Percentiles rank a stretch among this genome's conserved stretches.
These are phyloP conservation scores for Syncephalastrum sp. DNA, from an alignment of 371 early-diverging fungal genomes.

Conservation along the genomic window DNA sequence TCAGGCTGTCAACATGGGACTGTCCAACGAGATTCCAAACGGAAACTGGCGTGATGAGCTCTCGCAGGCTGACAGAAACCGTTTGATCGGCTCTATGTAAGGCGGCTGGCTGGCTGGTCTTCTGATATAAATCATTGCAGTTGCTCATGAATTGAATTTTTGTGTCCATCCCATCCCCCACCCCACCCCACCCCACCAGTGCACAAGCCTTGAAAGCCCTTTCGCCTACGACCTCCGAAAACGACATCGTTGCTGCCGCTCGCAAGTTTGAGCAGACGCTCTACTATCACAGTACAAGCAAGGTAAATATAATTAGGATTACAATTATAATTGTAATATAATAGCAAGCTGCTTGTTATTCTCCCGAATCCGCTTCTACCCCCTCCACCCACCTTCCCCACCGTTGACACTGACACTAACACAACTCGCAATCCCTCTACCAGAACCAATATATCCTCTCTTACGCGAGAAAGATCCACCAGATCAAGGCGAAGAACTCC, in stretches of 20 bases:
- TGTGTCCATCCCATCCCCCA: constrained; percentile 3
- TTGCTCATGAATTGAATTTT: constrained; percentile 3
- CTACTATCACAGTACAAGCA: constrained; percentile 36
- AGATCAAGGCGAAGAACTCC: constrained; percentile 23
- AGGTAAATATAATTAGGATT: constrained; percentile 25
- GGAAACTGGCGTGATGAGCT: constrained; percentile 46
- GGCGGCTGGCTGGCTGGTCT: constrained; percentile 1
- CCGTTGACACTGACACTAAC: no score
- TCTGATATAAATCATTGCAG: not conserved
- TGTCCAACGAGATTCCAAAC: constrained; percentile 21
- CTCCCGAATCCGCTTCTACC: no score
- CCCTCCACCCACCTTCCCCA: no score
- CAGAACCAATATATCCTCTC: constrained; percentile 44
- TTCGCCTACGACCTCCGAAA: constrained; percentile 35
- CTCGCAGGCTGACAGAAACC: constrained; percentile 33
- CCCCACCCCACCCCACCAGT: constrained; percentile 8
- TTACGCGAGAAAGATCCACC: constrained; percentile 36
- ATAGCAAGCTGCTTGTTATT: constrained; percentile 1
- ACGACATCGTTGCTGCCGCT: constrained; percentile 38
- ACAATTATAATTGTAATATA: not conserved
- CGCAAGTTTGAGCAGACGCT: constrained; percentile 41
- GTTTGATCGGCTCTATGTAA: constrained; percentile 43
- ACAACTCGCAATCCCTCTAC: not conserved
- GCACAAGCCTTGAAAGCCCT: constrained; percentile 34
- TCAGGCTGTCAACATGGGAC: constrained; percentile 14